Base-by-base conservation (phyloP, 2,329 filamentous ascomycete species). In the Botrytis tulipae region DNA sequence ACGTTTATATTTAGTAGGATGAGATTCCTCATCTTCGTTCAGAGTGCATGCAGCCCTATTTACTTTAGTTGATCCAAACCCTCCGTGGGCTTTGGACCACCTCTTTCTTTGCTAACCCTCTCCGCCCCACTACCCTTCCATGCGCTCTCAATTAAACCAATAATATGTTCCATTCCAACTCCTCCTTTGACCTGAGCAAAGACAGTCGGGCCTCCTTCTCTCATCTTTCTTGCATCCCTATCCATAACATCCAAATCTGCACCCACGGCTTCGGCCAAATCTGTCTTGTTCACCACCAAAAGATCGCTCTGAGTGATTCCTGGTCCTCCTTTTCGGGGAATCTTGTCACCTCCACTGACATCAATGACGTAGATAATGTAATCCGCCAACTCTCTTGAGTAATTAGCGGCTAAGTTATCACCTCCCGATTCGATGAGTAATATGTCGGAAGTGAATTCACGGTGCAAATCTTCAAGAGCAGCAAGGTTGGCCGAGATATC, bases 341-440 rank as follows among this genome's bases (percentile, higher is more conserved):
- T 92, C 88, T 99, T 99, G 83, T 99, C 96, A 20, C 96, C 96
- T 35, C 96, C 96, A 73, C 91, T 93, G 29, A 99, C 96, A 83
- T 99, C 96, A 79, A 99, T 98, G 44, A 99, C 96, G 82, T 99
- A 99, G 84, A 99, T 92, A 83, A 99, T 99, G 82, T 93, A 99
- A 83, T 99, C 96, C 2, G 96, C 96, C 77, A 99, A 86, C 84
- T 99, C 96, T 73, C 96, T 88, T 72, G 90, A 93, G 87, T 99
- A 99, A 86, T 99, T 99, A 6, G 96, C 96, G 0, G 96, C 96
- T 1, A 99, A 88, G 82, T 99, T 99, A 82, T 99, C 96, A 73
- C 96, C 96, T 62, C 96, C 96, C 29, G 91, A 94, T 84, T 99
- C 96, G 81, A 99, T 99, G 60, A 99, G 89, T 37, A 99, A 88